phyloP scores from a whole-genome alignment of 2,329 filamentous ascomycete species.

The Geoglossum cookeanum region DNA sequence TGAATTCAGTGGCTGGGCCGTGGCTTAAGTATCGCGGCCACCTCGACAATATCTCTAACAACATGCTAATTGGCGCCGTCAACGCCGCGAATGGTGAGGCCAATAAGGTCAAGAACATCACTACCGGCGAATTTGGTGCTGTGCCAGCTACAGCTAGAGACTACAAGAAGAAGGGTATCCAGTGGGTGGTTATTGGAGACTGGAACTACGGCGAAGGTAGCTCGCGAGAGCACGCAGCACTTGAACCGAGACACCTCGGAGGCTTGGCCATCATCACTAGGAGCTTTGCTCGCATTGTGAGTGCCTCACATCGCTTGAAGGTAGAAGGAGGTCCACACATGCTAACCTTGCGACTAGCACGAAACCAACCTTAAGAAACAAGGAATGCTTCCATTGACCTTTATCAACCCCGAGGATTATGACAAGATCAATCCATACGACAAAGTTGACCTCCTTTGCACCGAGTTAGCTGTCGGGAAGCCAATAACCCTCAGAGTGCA shows the following conservation, averaged over 20 bases:
- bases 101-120: conserved; percentile 91
- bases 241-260: conserved; percentile 92
- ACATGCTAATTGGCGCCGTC: conserved; percentile 96
- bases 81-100: conserved; percentile 92
- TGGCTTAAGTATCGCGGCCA: conserved; percentile 99
- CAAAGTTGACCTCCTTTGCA: conserved; percentile 77
- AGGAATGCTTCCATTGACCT: conserved; percentile 97
- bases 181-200: conserved; percentile 96
- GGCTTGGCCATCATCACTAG: conserved; percentile 92
- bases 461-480: conserved; percentile 79
- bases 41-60: conserved; percentile 99
- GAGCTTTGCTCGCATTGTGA: conserved; percentile 81
- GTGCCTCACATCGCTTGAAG: conserved; percentile 11
- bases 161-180: conserved; percentile 93
- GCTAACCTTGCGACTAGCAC: conserved; percentile 33
- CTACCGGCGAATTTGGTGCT: conserved; percentile 64
- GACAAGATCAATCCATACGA: conserved; percentile 90
- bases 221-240: conserved; percentile 93
- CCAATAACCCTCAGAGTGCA: conserved; percentile 82
- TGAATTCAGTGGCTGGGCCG: conserved; percentile 51
- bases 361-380: conserved; percentile 99
- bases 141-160: conserved; percentile 90
- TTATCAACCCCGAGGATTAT: conserved; percentile 86
- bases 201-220: conserved; percentile 99
- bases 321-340: not conserved